phyloP scores from a whole-genome alignment of 305 asterid genomes.

The Fraxinus sp. region DNA sequence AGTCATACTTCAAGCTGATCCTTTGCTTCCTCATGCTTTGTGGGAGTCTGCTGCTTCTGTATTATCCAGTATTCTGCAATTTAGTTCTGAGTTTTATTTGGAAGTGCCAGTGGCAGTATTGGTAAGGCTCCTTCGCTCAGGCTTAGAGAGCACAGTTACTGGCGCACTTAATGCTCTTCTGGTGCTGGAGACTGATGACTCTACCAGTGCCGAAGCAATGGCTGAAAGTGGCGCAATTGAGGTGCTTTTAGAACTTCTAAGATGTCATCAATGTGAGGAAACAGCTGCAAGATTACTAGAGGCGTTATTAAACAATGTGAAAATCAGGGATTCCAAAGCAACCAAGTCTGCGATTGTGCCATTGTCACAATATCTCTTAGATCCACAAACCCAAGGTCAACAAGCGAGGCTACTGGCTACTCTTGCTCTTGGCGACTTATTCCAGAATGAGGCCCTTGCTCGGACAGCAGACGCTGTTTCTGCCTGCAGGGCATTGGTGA shows the following conservation, averaged over 20 bases:
- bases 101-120: constrained; percentile 88
- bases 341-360: constrained; percentile 93
- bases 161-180: constrained; percentile 85
- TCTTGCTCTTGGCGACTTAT: constrained; percentile 94
- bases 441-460: constrained; percentile 96
- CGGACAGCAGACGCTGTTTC: constrained; percentile 93
- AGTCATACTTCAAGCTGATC: constrained; percentile 87
- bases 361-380: constrained; percentile 93
- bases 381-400: constrained; percentile 99
- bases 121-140: constrained; percentile 85
- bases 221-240: constrained; percentile 92
- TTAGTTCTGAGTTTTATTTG: constrained; percentile 74
- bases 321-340: constrained; percentile 77
- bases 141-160: constrained; percentile 62
- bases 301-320: constrained; percentile 71
- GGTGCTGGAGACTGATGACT: constrained; percentile 81
- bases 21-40: constrained; percentile 73
- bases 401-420: constrained; percentile 96
- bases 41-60: constrained; percentile 92
- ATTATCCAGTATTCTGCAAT: constrained; percentile 69
- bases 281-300: constrained; percentile 82
- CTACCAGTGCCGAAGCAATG: constrained; percentile 88
- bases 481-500: constrained; percentile 96
- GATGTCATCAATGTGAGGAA: constrained; percentile 82
- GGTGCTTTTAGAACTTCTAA: constrained; percentile 72